Percentiles rank a stretch among this genome's conserved stretches.
Conservation (phyloP, 805 yeast genomes). For the Candida germanica region DNA sequence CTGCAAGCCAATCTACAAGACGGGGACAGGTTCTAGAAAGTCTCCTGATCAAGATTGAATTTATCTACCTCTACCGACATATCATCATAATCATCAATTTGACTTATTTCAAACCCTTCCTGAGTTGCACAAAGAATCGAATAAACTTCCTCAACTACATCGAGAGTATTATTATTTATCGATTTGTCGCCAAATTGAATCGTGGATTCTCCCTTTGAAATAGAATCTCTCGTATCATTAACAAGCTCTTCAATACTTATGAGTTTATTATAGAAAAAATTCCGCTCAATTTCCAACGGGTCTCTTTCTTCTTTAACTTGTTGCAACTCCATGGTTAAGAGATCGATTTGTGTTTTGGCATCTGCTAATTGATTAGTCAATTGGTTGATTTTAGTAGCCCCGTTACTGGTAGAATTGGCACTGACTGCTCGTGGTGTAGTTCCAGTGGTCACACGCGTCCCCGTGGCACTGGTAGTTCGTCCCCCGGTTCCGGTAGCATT, state of each 20-base stretch:
- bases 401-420: not conserved
- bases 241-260: conserved; percentile 83
- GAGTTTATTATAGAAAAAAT: conserved; percentile 85
- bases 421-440: not conserved
- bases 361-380: conserved; percentile 29
- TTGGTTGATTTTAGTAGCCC: conserved; percentile 13
- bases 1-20: too few species aligned
- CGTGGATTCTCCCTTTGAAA: conserved; percentile 9
- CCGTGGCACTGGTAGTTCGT: not conserved
- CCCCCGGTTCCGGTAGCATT: not conserved
- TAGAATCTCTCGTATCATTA: conserved; percentile 45
- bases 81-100: conserved; percentile 12
- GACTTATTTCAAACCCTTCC: conserved; percentile 69
- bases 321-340: conserved; percentile 47
- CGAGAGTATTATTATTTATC: conserved; percentile 10
- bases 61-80: conserved; percentile 5
- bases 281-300: conserved; percentile 75
- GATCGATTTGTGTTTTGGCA: conserved; percentile 39
- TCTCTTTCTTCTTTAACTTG: conserved; percentile 61
- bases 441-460: not conserved
- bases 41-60: conserved; percentile 11
- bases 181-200: conserved; percentile 2
- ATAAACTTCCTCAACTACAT: conserved; percentile 55
- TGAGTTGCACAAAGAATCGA: conserved; percentile 76
- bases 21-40: conserved; percentile 10